Evolutionary conservation across 2,329 filamentous ascomycete species (phyloP).

Genomic region (Xylaria hypoxylon): DNA sequence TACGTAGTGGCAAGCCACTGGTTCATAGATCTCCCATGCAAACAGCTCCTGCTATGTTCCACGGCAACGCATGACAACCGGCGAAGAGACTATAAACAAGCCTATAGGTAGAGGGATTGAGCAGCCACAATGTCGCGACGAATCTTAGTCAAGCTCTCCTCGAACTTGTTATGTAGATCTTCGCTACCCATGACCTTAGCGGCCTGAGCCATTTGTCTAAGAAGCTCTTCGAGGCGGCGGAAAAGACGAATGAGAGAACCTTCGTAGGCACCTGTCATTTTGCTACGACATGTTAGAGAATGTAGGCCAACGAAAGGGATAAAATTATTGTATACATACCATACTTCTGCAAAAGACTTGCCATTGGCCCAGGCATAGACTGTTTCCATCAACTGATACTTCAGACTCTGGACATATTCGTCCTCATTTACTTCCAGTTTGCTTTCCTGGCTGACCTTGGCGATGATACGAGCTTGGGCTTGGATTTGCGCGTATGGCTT

Average conservation of each 20-base stretch:
- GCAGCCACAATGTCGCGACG: conserved; percentile 94
- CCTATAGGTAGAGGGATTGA: conserved; percentile 87
- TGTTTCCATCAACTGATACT: conserved; percentile 97
- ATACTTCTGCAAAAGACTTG: conserved; percentile 90
- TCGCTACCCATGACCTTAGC: conserved; percentile 98
- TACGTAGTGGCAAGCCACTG: conserved; percentile 37
- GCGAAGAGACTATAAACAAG: background rate
- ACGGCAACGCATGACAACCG: conserved; percentile 6
- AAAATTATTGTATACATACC: conserved; percentile 71
- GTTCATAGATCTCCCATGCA: conserved; percentile 36
- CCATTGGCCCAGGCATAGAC: conserved; percentile 93
- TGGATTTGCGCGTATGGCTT: conserved; percentile 91
- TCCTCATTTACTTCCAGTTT: conserved; percentile 96
- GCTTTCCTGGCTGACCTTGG: conserved; percentile 93
- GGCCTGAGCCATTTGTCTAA: conserved; percentile 95
- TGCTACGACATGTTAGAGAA: conserved; percentile 65
- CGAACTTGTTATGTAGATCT: conserved; percentile 92
- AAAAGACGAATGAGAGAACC: conserved; percentile 96
- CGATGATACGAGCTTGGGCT: conserved; percentile 85
- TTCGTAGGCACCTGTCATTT: conserved; percentile 99
- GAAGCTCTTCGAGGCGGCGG: conserved; percentile 90
- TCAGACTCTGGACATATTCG: conserved; percentile 89
- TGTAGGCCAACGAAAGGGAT: conserved; percentile 9
- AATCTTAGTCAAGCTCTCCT: conserved; percentile 84
- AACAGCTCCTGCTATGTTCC: conserved; percentile 34